These are phyloP conservation scores for Phalaenopsis aphrodite DNA, from an alignment of 106 monocot species.

Conservation along the genomic window DNA sequence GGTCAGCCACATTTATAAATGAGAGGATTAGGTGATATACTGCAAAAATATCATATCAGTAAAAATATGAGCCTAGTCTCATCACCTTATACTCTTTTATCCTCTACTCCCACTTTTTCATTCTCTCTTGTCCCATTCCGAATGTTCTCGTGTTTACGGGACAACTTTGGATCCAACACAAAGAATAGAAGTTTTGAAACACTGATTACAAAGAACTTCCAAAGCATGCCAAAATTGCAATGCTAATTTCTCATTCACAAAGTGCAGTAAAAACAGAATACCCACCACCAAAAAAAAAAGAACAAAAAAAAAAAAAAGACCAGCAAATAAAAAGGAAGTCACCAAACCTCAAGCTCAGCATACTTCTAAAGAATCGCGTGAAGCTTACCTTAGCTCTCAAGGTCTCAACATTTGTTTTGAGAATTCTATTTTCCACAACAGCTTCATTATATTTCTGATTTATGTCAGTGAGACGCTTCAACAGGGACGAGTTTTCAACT, in stretches of 20 bases:
- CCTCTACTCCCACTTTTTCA: too few relatives aligned
- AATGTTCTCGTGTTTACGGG: too few relatives aligned
- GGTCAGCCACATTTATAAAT: too few relatives aligned
- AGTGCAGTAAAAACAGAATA: neutral
- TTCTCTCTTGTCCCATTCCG: too few relatives aligned
- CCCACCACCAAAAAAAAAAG: neutral
- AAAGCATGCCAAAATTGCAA: neutral
- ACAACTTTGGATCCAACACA: too few relatives aligned
- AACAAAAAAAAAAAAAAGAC: neutral
- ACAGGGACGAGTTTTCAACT: constrained; percentile 74
- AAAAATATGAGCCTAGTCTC: too few relatives aligned
- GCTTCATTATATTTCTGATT: constrained; percentile 70
- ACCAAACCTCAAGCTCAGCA: neutral
- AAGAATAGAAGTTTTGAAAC: neutral
- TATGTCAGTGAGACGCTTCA: constrained; percentile 71
- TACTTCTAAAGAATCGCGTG: neutral
- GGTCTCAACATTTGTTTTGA: constrained; percentile 76
- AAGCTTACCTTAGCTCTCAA: constrained; percentile 61
- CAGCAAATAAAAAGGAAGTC: neutral
- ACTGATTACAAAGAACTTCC: neutral
- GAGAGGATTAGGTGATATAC: too few relatives aligned
- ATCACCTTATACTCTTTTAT: too few relatives aligned
- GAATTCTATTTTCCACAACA: constrained; percentile 57
- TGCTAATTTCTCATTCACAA: neutral
- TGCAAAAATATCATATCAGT: too few relatives aligned